These are phyloP conservation scores for Antrodiella citrinella DNA, from an alignment of 768 basidiomycete genomes.

Conservation along the genomic window DNA sequence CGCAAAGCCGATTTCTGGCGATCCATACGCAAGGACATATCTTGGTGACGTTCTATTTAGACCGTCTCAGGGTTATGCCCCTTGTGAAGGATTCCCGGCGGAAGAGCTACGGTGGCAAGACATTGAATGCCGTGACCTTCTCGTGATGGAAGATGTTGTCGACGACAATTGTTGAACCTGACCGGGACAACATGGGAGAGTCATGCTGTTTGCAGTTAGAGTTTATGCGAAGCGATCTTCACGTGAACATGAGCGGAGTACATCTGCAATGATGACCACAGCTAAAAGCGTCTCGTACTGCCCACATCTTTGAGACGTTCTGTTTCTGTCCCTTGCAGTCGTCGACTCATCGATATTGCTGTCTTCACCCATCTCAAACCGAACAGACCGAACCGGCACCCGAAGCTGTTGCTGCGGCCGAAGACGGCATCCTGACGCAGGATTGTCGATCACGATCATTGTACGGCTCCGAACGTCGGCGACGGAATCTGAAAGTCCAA, in stretches of 20 bases:
- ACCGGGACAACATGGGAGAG: slow-evolving; percentile 3
- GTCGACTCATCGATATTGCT: too few species aligned
- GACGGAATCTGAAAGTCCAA: slow-evolving; percentile 1
- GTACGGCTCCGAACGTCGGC: slow-evolving; percentile 6
- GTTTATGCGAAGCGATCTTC: slow-evolving; percentile 1
- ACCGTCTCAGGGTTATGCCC: too few species aligned
- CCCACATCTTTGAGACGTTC: neutral
- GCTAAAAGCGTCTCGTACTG: neutral
- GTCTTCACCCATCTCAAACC: neutral
- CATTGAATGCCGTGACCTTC: neutral
- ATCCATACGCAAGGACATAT: too few species aligned
- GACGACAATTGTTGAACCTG: neutral
- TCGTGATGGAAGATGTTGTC: neutral
- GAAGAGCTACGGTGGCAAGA: neutral
- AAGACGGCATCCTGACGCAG: neutral
- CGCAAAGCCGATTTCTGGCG: too few species aligned
- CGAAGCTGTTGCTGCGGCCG: neutral
- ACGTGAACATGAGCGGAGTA: slow-evolving; percentile 8
- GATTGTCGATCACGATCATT: slow-evolving; percentile 6
- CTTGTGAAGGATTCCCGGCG: too few species aligned
- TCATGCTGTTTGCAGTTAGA: slow-evolving; percentile 8
- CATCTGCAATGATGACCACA: slow-evolving; percentile 3
- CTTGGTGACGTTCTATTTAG: too few species aligned
- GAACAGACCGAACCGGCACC: too few species aligned
- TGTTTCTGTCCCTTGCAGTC: neutral